These are phyloP conservation scores for Cocos nucifera DNA, from an alignment of 176 grass and related monocot species.

Conservation along the genomic window DNA sequence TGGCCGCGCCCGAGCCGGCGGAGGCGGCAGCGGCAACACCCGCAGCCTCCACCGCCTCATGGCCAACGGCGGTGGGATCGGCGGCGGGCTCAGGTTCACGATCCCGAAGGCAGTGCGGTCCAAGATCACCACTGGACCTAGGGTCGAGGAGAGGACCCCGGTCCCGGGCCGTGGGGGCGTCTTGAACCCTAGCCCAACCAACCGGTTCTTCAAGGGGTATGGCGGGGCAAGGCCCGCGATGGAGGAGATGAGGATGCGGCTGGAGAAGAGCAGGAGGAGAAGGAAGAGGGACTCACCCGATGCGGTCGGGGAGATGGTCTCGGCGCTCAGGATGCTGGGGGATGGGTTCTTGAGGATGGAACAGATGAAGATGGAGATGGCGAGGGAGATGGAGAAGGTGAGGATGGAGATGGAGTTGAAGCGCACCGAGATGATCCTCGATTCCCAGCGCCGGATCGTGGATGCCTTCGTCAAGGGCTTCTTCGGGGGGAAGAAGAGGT, in stretches of 20 bases:
- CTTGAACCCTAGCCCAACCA: constrained; percentile 9
- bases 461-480: constrained; percentile 18
- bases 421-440: constrained; percentile 28
- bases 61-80: constrained; percentile 54
- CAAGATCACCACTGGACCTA: constrained; percentile 7
- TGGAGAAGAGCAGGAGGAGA: constrained; percentile 23
- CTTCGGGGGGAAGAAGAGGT: too few relatives aligned
- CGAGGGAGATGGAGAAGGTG: constrained; percentile 53
- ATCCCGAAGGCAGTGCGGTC: constrained; percentile 81
- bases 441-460: constrained; percentile 41
- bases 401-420: constrained; percentile 72
- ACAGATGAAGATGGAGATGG: constrained; percentile 60
- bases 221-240: not conserved
- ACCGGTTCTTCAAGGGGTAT: constrained; percentile 15
- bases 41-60: constrained; percentile 77
- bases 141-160: not conserved
- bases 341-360: constrained; percentile 60
- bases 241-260: constrained; percentile 9
- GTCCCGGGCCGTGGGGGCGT: not conserved
- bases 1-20: constrained; percentile 9
- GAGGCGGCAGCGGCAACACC: constrained; percentile 23
- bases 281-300: constrained; percentile 12
- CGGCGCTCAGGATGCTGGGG: constrained; percentile 44
- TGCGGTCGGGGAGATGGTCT: constrained; percentile 26
- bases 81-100: constrained; percentile 61